Evolutionary conservation across 1,284 basidiomycete genomes (phyloP), one percentile per base, ranked within the genome.

Genomic region (Rhizoctonia solani): DNA sequence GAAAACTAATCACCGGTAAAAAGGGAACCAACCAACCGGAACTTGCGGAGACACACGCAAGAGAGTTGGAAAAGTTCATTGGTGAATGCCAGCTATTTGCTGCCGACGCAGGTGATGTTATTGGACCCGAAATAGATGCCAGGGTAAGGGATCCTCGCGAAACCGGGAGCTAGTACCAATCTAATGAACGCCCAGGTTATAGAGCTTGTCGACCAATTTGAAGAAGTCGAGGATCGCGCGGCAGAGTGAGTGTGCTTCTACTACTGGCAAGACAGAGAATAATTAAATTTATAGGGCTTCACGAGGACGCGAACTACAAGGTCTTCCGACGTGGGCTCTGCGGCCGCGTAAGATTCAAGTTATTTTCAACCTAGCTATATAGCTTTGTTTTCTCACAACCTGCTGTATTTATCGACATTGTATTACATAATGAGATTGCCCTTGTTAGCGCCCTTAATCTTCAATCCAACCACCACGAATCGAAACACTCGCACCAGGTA

Each of bases 21-120:
- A 63, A 63, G 59, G 59, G 59, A 49, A 63, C 59, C 8, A 63
- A 63, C 23, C 59, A 63, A 53, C 59, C 59, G 21, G 59, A 63
- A 37, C 59, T 50, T 13, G 47, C 59, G 21, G 59, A 63, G 16
- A 53, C 59, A 11, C 47, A 63, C 21, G 19, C 30, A 16, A 30
- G 59, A 13, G 59, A 63, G 25, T 19, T 63, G 49, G 59, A 63
- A 29, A 39, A 37, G 25, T 53, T 63, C n/a, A 42, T 63, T 37
- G 47, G 59, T 25, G 46, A 52, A 42, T 63, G 59, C 19, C 46
- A 61, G 32, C 34, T 63, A 37, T 63, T 63, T 53, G 29, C 47
- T 29, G 59, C 32, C 8, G 59, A 63, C 25, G 39, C n/a, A 30
- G 59, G 59, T 25, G 25, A 47, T 25, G 53, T 25, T 4, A 11